Evolutionary conservation across 1,284 basidiomycete species (phyloP).

Genomic region (Cryptococcus sp.): DNA sequence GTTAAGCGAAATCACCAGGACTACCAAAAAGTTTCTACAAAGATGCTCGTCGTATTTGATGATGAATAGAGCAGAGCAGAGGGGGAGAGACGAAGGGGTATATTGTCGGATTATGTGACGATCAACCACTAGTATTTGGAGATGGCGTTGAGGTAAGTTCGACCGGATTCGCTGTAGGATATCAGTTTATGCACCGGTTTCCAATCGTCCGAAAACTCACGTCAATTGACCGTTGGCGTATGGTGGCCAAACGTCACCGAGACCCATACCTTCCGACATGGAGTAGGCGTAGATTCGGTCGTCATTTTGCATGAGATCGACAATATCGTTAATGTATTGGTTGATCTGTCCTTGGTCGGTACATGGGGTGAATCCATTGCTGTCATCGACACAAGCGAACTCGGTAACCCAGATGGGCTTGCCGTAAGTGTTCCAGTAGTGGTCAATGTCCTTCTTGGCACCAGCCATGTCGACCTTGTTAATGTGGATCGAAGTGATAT

Average conservation of each 20-base stretch:
- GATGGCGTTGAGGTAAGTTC: constrained; percentile 43
- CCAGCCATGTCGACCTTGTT: constrained; percentile 45
- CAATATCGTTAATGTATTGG: constrained; percentile 42
- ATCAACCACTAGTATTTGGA: constrained; percentile 25
- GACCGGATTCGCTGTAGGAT: constrained; percentile 28
- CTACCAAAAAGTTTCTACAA: too few species aligned
- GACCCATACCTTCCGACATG: constrained; percentile 31
- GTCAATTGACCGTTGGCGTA: constrained; percentile 28
- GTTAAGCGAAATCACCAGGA: too few species aligned
- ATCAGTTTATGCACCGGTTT: constrained; percentile 2
- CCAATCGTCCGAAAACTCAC: constrained; percentile 10
- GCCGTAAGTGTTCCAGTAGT: constrained; percentile 43
- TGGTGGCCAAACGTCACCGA: constrained; percentile 36
- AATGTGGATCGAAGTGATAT: constrained; percentile 44
- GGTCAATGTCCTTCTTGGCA: constrained; percentile 35
- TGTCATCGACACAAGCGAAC: constrained; percentile 46
- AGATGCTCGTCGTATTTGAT: not conserved
- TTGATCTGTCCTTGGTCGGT: constrained; percentile 40
- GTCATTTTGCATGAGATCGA: constrained; percentile 42
- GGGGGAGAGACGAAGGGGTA: constrained; percentile 1
- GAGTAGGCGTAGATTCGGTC: constrained; percentile 37
- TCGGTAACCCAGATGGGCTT: constrained; percentile 48
- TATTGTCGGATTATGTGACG: not conserved
- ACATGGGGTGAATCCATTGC: constrained; percentile 35
- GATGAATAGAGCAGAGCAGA: not conserved